phyloP scores from a whole-genome alignment of 2,329 filamentous ascomycete genomes.

The Stemphylium lycopersici region DNA sequence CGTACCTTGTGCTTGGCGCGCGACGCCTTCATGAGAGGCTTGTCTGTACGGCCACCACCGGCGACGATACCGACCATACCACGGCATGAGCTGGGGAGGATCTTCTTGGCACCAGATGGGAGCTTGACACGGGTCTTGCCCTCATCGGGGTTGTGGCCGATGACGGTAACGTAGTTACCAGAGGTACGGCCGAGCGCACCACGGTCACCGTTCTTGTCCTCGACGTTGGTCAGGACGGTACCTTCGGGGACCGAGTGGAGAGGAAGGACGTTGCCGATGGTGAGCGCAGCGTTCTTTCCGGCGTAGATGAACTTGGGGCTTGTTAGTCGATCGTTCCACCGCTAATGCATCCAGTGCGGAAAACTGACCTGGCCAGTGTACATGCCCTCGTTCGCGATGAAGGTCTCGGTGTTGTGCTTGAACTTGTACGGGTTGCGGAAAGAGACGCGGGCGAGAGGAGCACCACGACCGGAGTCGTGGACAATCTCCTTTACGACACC shows the following conservation, averaged over 20 bases:
- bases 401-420: constrained; percentile 97
- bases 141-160: constrained; percentile 63
- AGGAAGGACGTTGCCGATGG: constrained; percentile 96
- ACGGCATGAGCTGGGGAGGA: constrained; percentile 87
- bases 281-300: constrained; percentile 97
- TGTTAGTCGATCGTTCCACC: constrained; percentile 25
- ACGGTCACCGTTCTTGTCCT: constrained; percentile 98
- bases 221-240: constrained; percentile 99
- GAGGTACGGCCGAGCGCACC: constrained; percentile 95
- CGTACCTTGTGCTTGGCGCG: constrained; percentile 91
- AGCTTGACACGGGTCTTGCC: constrained; percentile 99
- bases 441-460: constrained; percentile 92
- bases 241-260: constrained; percentile 95
- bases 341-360: neutral
- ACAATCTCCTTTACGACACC: constrained; percentile 99
- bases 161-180: constrained; percentile 93
- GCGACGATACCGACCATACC: constrained; percentile 99
- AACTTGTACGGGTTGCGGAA: constrained; percentile 99
- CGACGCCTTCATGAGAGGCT: constrained; percentile 98
- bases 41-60: constrained; percentile 99
- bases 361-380: constrained; percentile 84
- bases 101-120: constrained; percentile 98
- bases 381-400: constrained; percentile 99
- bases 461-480: constrained; percentile 95
- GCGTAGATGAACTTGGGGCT: constrained; percentile 85